Evolutionary conservation across 2,329 filamentous ascomycete genomes (phyloP), one percentile per base, ranked within the genome.

Genomic region (Colletotrichum horii): DNA sequence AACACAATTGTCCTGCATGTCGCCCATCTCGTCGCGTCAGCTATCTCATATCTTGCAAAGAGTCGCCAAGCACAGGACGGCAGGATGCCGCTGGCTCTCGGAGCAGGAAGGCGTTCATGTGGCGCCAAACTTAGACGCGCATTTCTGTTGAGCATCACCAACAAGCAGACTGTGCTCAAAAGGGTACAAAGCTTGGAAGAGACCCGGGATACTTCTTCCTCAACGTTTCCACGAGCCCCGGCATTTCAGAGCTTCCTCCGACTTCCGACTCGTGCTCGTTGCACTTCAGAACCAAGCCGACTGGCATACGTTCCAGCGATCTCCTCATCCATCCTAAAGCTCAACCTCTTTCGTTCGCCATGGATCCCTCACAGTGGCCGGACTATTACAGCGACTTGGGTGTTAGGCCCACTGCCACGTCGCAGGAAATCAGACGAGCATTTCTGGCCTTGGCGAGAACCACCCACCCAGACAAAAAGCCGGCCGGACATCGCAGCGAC

Each of bases 281-380:
- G 1, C 38, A 0, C 19, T 16, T 19, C 38, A 43, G 6, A 38
- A 4, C 8, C 36, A 38, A 19, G n/a, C n/a, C n/a, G n/a, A n/a
- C n/a, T n/a, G n/a, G n/a, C n/a, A n/a, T n/a, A n/a, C n/a, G n/a
- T n/a, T n/a, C n/a, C n/a, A n/a, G n/a, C n/a, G n/a, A n/a, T n/a
- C n/a, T n/a, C n/a, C n/a, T n/a, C n/a, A 4, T 48, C 3, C n/a
- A 48, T 22, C 43, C 0, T n/a, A 22, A 9, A 48, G 12, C 2
- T 22, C 6, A 0, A 0, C 43, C 0, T 0, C n/a, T 22, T 2
- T 22, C n/a, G 1, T 7, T 58, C 26, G 1, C 55, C 22, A 58
- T 58, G 24, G 55, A 58, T 24, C 24, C 55, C 16, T 28, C 8
- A 14, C 15, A 58, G 19, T 24, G 22, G 22, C 55, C 14, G 24